Percentiles rank a stretch among this genome's conserved stretches.
Conservation (phyloP, 73 alveolate species). For the Paramecium sexaurelia region DNA sequence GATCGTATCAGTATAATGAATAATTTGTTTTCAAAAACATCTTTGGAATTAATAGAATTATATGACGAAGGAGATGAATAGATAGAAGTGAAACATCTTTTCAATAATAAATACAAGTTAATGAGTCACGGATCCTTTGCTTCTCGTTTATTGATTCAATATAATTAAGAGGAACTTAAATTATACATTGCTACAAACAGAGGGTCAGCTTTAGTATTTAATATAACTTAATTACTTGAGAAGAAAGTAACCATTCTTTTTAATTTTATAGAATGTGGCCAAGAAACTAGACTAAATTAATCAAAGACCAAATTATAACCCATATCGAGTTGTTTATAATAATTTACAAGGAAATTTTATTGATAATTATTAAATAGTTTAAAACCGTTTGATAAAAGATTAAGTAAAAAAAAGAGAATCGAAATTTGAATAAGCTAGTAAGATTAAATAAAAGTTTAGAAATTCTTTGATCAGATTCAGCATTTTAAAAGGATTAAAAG, state of each 20-base stretch:
- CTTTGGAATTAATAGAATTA: not conserved
- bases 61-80: constrained; percentile 42
- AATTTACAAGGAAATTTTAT: not conserved
- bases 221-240: not conserved
- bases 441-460: constrained; percentile 34
- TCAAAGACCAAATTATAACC: constrained; percentile 8
- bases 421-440: not conserved
- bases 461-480: constrained; percentile 16
- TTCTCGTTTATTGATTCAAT: not conserved
- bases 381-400: constrained; percentile 31
- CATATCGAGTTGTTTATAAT: constrained; percentile 51
- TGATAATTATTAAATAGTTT: constrained; percentile 20
- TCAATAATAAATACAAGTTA: not conserved
- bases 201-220: not conserved
- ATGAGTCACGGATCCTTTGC: constrained; percentile 1
- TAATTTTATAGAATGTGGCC: not conserved
- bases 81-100: not conserved
- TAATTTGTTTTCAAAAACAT: not conserved
- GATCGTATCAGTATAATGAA: not conserved
- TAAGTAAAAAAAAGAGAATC: not conserved
- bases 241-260: not conserved
- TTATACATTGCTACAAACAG: constrained; percentile 1
- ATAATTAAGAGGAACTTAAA: not conserved
- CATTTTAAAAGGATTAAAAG: constrained; percentile 22
- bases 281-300: not conserved